phyloP scores from a whole-genome alignment of 352 stramenopile species.

The Phytophthora ohioensis region DNA sequence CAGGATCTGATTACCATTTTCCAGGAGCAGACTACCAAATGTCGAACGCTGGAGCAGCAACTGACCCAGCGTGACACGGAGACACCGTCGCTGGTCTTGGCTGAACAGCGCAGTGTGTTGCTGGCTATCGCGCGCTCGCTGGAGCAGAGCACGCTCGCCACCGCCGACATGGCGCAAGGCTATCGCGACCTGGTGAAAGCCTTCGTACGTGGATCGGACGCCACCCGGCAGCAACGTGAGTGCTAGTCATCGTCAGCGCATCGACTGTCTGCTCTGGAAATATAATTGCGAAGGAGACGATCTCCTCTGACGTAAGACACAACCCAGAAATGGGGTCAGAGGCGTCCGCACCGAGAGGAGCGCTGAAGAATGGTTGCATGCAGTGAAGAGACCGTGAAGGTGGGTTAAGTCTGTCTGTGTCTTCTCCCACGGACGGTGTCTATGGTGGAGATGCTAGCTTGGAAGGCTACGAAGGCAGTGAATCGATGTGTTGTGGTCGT shows the following conservation, averaged over 20 bases:
- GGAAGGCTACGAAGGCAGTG: background rate
- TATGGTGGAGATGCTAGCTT: background rate
- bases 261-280: conserved; percentile 18
- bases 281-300: conserved; percentile 17
- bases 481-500: background rate
- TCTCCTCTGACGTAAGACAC: background rate
- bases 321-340: conserved; percentile 11
- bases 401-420: conserved; percentile 2
- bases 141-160: conserved; percentile 56
- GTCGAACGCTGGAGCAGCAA: conserved; percentile 30
- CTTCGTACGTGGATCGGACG: conserved; percentile 35
- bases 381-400: conserved; percentile 14
- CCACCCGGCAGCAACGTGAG: conserved; percentile 12
- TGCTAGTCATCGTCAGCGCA: conserved; percentile 1
- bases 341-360: conserved; percentile 13
- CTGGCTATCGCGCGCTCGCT: conserved; percentile 48
- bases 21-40: conserved; percentile 42
- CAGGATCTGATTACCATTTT: conserved; percentile 52
- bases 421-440: conserved; percentile 20
- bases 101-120: conserved; percentile 44
- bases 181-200: conserved; percentile 50
- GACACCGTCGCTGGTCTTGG: conserved; percentile 10
- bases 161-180: conserved; percentile 51
- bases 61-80: background rate
- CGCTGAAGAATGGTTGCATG: conserved; percentile 9